These are phyloP conservation scores for Rhynchospora pubera DNA, from an alignment of 176 grass and related monocot species.

Conservation along the genomic window DNA sequence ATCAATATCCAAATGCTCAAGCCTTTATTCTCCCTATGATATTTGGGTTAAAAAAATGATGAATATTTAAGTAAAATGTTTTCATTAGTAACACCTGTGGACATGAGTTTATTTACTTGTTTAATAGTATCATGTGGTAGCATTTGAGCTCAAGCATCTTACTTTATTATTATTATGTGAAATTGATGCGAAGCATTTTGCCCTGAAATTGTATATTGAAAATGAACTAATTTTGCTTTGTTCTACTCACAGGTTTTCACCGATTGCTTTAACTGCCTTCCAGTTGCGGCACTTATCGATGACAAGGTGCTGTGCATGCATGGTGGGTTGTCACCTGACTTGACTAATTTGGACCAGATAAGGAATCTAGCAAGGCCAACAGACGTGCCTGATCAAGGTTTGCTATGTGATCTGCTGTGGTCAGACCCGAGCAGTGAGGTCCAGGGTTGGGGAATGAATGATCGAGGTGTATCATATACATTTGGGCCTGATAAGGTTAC, in stretches of 20 bases:
- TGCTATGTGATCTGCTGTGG: conserved; percentile 33
- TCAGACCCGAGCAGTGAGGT: conserved; percentile 22
- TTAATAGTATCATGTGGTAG: neutral
- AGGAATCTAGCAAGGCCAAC: conserved; percentile 20
- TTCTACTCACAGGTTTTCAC: conserved; percentile 16
- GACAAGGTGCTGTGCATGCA: conserved; percentile 36
- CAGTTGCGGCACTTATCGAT: conserved; percentile 31
- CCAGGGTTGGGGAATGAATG: conserved; percentile 28
- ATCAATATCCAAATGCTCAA: neutral
- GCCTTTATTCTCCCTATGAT: neutral
- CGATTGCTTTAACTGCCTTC: conserved; percentile 32
- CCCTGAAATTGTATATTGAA: neutral
- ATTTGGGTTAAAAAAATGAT: neutral
- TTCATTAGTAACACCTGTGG: neutral
- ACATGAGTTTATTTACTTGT: neutral
- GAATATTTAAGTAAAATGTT: neutral
- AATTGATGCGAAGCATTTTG: neutral
- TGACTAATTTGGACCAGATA: conserved; percentile 30
- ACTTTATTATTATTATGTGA: neutral
- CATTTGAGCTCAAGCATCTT: neutral
- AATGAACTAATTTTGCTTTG: neutral
- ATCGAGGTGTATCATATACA: conserved; percentile 29
- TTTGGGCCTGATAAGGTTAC: conserved; percentile 29
- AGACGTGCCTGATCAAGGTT: conserved; percentile 28
- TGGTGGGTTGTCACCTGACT: conserved; percentile 26